Evolutionary conservation across 2,329 filamentous ascomycete genomes (phyloP).

Genomic region (Botrytis squamosa): DNA sequence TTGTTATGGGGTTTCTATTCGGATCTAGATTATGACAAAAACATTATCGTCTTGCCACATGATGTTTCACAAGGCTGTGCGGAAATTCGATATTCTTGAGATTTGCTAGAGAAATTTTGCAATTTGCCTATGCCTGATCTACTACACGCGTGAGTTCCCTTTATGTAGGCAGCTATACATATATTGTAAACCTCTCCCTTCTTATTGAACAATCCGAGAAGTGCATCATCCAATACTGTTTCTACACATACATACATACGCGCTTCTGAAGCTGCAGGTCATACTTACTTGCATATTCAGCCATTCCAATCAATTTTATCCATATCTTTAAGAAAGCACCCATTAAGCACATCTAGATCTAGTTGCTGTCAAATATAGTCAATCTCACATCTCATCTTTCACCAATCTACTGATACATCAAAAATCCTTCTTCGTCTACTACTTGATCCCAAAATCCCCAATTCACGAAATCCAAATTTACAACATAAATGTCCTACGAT

Average conservation of each 20-base stretch:
- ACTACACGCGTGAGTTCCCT: background rate
- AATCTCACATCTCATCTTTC: background rate
- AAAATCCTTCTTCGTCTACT: background rate
- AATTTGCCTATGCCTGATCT: background rate
- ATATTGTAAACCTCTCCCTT: background rate
- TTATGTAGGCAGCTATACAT: conserved; percentile 13
- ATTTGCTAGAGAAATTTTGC: background rate
- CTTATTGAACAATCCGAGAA: background rate
- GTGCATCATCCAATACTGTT: conserved; percentile 3
- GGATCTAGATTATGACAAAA: background rate
- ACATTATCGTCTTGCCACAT: background rate
- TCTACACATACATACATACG: background rate
- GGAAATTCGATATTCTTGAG: background rate
- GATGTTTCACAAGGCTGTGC: conserved; percentile 2
- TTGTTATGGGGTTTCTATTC: background rate
- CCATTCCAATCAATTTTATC: background rate
- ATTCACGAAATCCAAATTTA: background rate
- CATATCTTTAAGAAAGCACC: too few species aligned
- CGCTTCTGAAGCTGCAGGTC: background rate
- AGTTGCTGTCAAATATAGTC: too few species aligned
- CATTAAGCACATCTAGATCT: background rate
- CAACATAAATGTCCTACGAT: conserved; percentile 7
- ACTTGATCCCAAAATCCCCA: background rate
- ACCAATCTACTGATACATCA: background rate
- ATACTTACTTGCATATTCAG: conserved; percentile 7